These are phyloP conservation scores for Mortierella sp. DNA, from an alignment of 371 early-diverging fungal genomes.

Conservation along the genomic window DNA sequence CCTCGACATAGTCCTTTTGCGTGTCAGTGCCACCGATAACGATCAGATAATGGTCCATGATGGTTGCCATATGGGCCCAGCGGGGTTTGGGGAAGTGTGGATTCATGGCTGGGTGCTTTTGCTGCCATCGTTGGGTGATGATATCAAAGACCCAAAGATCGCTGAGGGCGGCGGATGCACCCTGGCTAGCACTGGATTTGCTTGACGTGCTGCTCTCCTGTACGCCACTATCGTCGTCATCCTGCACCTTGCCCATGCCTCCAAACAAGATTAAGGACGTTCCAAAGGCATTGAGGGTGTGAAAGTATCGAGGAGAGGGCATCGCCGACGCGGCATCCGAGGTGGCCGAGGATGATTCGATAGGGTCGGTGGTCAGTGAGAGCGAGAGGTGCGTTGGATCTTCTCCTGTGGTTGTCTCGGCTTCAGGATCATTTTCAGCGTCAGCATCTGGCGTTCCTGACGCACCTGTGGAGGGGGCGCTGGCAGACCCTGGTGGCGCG, in stretches of 20 bases:
- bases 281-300: conserved; percentile 63
- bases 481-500: not conserved
- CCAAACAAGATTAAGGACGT: conserved; percentile 63
- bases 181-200: not conserved
- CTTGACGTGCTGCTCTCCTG: conserved; percentile 8
- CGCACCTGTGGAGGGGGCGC: not conserved
- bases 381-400: conserved; percentile 20
- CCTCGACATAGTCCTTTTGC: conserved; percentile 76
- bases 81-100: conserved; percentile 67
- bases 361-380: conserved; percentile 15
- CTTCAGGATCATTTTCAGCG: not conserved
- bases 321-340: conserved; percentile 11
- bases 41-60: conserved; percentile 65
- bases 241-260: conserved; percentile 52
- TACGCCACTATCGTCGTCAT: conserved; percentile 20
- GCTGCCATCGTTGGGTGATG: conserved; percentile 63
- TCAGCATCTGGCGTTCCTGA: not conserved
- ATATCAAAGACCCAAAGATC: conserved; percentile 74
- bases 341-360: conserved; percentile 10
- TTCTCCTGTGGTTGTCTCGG: conserved; percentile 1
- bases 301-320: conserved; percentile 61
- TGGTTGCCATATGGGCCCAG: conserved; percentile 76
- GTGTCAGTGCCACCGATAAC: conserved; percentile 82
- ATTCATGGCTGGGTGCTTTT: conserved; percentile 57
- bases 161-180: conserved; percentile 63